phyloP scores from a whole-genome alignment of 1,139 yeast genomes.

The Kodamaea suecica region DNA sequence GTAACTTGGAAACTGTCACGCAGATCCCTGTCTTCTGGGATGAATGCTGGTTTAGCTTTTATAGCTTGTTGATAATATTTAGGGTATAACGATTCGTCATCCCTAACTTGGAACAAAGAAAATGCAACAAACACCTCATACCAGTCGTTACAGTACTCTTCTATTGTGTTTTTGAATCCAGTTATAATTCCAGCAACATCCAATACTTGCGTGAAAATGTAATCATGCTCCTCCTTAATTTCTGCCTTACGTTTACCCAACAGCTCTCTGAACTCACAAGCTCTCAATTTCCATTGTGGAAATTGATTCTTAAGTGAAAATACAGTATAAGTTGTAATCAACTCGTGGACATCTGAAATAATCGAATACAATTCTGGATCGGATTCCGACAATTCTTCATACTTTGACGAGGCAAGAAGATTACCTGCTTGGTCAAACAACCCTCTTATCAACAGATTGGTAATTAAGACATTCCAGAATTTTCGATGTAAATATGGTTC shows the following conservation, averaged over 20 bases:
- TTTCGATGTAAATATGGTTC: conserved; percentile 52
- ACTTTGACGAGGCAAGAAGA: conserved; percentile 43
- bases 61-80: conserved; percentile 36
- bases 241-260: conserved; percentile 23
- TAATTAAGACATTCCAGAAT: conserved; percentile 63
- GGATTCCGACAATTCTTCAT: conserved; percentile 30
- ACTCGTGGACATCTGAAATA: conserved; percentile 45
- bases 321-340: conserved; percentile 40
- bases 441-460: conserved; percentile 62
- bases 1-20: conserved; percentile 30
- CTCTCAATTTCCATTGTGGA: conserved; percentile 48
- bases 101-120: conserved; percentile 57
- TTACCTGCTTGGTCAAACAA: conserved; percentile 53
- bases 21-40: conserved; percentile 18
- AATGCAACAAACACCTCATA: conserved; percentile 67
- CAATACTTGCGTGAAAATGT: conserved; percentile 39
- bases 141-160: conserved; percentile 57
- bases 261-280: conserved; percentile 50
- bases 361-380: conserved; percentile 34
- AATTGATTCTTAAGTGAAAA: conserved; percentile 44
- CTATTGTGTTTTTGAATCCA: conserved; percentile 54
- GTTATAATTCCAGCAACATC: conserved; percentile 46
- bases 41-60: conserved; percentile 29
- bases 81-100: conserved; percentile 30
- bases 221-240: conserved; percentile 19